phyloP scores from a whole-genome alignment of 176 grass and related monocot species.

The bread wheat (Triticum aestivum) region IWGSC_CS_RefSeq_v2.1 NC_057810.1:511808447-511808946 shows the following conservation, averaged over 20 bases:
- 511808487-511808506: neutral
- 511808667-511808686: neutral
- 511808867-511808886: no score
- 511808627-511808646: neutral
- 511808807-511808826: no score
- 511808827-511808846: no score
- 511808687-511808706: neutral
- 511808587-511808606: neutral
- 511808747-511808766: no score
- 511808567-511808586: neutral
- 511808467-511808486: neutral
- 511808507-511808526: neutral
- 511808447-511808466: neutral
- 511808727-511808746: no score
- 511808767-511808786: no score
- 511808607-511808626: neutral
- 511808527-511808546: neutral
- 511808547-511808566: neutral
- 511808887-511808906: no score
- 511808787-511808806: no score
- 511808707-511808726: no score
- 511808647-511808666: neutral
- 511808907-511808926: no score
- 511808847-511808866: no score
- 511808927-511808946: no score